A percentile compares a stretch with the other conserved stretches of the same genome.
Conservation (phyloP, 176 grass and related monocot genomes). For the Sorghum bicolor region Sorghum_bicolor_NCBIv3 NC_012870.2:5455001-5455500, state of each 20-base stretch:
- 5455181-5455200: not conserved
- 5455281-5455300: not conserved
- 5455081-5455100: not conserved
- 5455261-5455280: not conserved
- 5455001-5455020: not conserved
- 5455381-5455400: constrained; percentile 50
- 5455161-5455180: not conserved
- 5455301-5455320: not conserved
- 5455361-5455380: constrained; percentile 39
- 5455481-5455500: not conserved
- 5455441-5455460: constrained; percentile 23
- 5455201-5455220: not conserved
- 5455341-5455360: constrained; percentile 50
- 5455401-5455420: constrained; percentile 36
- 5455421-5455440: constrained; percentile 32
- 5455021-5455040: not conserved
- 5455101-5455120: not conserved
- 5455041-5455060: not conserved
- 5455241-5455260: not conserved
- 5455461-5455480: constrained; percentile 13
- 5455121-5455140: not conserved
- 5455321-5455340: constrained; percentile 60
- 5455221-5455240: not conserved
- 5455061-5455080: not conserved
- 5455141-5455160: not conserved